A percentile compares a stretch with the other conserved stretches of the same genome.
Evolutionary conservation across 495 filamentous ascomycete genomes (phyloP).

Genomic region (Aspergillus leporis): DNA sequence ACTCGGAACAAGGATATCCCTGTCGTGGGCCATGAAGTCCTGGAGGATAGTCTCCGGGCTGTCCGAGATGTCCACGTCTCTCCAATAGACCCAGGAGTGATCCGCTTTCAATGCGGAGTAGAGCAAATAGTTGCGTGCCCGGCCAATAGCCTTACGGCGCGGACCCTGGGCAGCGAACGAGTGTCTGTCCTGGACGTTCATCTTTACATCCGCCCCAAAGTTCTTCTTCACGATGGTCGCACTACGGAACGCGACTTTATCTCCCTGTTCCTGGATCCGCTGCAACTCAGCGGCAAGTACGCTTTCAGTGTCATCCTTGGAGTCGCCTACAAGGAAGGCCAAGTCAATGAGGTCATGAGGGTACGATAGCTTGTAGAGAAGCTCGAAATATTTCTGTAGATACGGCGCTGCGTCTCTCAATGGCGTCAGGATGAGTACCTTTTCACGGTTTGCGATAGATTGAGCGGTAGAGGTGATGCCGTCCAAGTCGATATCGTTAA

Average conservation of each 20-base stretch:
- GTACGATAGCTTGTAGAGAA: slow-evolving; percentile 86
- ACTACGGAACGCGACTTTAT: slow-evolving; percentile 78
- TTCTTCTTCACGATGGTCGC: slow-evolving; percentile 85
- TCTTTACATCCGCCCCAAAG: slow-evolving; percentile 69
- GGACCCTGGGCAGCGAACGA: slow-evolving; percentile 86
- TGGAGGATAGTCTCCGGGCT: slow-evolving; percentile 85
- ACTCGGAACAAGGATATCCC: slow-evolving; percentile 94
- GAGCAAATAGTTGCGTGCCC: slow-evolving; percentile 89
- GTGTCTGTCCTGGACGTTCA: slow-evolving; percentile 80
- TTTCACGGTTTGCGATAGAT: slow-evolving; percentile 76
- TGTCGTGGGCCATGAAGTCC: slow-evolving; percentile 92
- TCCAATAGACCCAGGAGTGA: slow-evolving; percentile 99
- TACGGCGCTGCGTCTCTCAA: slow-evolving; percentile 83
- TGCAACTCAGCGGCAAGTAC: slow-evolving; percentile 78
- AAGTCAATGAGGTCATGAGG: slow-evolving; percentile 95
- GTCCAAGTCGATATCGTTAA: slow-evolving; percentile 81
- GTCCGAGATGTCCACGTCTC: slow-evolving; percentile 94
- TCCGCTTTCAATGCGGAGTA: slow-evolving; percentile 82
- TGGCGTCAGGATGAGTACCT: slow-evolving; percentile 92
- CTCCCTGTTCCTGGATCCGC: slow-evolving; percentile 79
- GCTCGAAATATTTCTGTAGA: slow-evolving; percentile 88
- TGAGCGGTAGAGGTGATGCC: slow-evolving; percentile 76
- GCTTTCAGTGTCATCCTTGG: slow-evolving; percentile 83
- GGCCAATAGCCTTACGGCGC: slow-evolving; percentile 84
- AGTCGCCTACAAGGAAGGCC: slow-evolving; percentile 91